Base-by-base conservation (phyloP, 257 asterid species). In the Plectranthus barbatus region DNA sequence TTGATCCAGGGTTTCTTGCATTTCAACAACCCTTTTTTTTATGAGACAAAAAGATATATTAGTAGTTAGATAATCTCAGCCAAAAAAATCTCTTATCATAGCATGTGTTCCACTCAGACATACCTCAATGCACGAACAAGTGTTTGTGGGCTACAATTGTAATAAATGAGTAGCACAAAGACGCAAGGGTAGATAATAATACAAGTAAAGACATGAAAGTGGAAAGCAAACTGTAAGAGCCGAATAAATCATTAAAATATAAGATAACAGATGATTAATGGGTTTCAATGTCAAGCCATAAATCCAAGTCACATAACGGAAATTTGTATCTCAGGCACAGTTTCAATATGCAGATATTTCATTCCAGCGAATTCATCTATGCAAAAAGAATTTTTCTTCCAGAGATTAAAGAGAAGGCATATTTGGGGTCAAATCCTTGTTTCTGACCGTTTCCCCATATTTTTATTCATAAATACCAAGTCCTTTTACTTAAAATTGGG, bases 91-190 rank as follows among this genome's bases (percentile, higher is more conserved):
- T 63, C 59, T 63, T 64, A 56, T 31, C 1, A 60, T 20, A 62
- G 40, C 36, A 33, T 56, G n/a, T n/a, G 45, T 59, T 55, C 65
- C 70, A 74, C 50, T 66, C 63, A 56, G 44, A 63, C 88, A 72
- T 85, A 93, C 99, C 99, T 93, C 82, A 93, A 71, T 52, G 99
- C 97, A 52, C 92, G 97, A 69, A 93, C 96, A 31, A 93, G 93
- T 29, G 99, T 93, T 65, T 85, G 96, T 15, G 99, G 97, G 80
- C 99, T 93, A 92, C 86, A 80, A 75, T 54, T 24, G 56, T 18
- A 40, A 72, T 40, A 57, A 61, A 69, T 79, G 15, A 71, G 66
- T 64, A 68, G 69, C 60, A 37, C 4, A n/a, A n/a, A n/a, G n/a
- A n/a, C n/a, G n/a, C n/a, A 45, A 1, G 13, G 47, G 37, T 64